These are phyloP conservation scores for Ogataea hybrid DNA, from an alignment of 1,139 yeast species.

Conservation along the genomic window DNA sequence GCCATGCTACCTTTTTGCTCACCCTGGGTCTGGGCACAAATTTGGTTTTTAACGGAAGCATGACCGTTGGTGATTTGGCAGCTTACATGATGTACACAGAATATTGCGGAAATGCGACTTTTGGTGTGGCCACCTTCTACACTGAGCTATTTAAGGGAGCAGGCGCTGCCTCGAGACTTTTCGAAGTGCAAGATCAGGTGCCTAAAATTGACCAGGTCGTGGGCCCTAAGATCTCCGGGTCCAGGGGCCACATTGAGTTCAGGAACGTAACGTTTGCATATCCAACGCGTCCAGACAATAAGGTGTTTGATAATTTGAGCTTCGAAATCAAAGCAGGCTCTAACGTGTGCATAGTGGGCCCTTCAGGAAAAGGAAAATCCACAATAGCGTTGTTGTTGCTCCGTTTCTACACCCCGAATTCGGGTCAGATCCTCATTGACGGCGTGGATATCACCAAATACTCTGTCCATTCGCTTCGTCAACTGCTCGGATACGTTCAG, in stretches of 20 bases:
- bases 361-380: constrained; percentile 94
- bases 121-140: constrained; percentile 86
- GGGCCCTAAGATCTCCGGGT: constrained; percentile 48
- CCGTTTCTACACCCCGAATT: constrained; percentile 75
- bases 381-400: constrained; percentile 79
- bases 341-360: constrained; percentile 92
- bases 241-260: constrained; percentile 56
- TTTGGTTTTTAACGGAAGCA: constrained; percentile 65
- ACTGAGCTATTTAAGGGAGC: constrained; percentile 95
- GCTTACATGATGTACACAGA: constrained; percentile 94
- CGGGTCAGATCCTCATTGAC: constrained; percentile 67
- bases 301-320: constrained; percentile 62
- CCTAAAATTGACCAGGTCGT: constrained; percentile 64
- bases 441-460: constrained; percentile 64
- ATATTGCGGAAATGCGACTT: constrained; percentile 86
- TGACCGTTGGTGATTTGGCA: constrained; percentile 86
- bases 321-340: constrained; percentile 77
- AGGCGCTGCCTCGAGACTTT: constrained; percentile 92
- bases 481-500: constrained; percentile 77
- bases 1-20: constrained; percentile 75
- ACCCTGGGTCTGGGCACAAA: constrained; percentile 79
- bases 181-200: constrained; percentile 77
- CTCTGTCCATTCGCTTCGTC: constrained; percentile 72
- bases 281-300: constrained; percentile 80
- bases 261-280: constrained; percentile 69